phyloP scores from a whole-genome alignment of 2,329 filamentous ascomycete species.

The Chaetothyriales sp. region DNA sequence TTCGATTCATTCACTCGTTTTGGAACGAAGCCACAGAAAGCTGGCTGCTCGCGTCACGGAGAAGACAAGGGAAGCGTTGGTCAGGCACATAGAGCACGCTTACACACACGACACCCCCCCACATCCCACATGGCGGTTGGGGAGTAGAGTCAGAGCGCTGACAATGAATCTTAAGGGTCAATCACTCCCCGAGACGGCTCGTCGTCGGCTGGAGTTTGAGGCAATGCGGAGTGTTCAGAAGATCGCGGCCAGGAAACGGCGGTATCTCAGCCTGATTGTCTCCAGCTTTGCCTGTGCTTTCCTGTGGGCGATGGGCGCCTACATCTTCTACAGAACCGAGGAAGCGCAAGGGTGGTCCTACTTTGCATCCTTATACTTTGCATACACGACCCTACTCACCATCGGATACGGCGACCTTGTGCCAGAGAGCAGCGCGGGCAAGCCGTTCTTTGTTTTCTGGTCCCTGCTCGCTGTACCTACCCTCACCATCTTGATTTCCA shows the following conservation, averaged over 20 bases:
- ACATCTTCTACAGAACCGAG: constrained; percentile 36
- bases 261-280: constrained; percentile 29
- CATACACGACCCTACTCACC: constrained; percentile 37
- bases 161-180: constrained; percentile 9
- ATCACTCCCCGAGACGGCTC: constrained; percentile 7
- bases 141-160: constrained; percentile 5
- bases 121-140: constrained; percentile 3
- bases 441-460: constrained; percentile 44
- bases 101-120: neutral
- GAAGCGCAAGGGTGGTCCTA: constrained; percentile 35
- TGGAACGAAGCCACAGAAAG: constrained; percentile 26
- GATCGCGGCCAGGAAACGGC: constrained; percentile 25
- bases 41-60: constrained; percentile 23
- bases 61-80: constrained; percentile 20
- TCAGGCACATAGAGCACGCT: constrained; percentile 14
- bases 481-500: constrained; percentile 38
- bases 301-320: constrained; percentile 35
- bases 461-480: constrained; percentile 39
- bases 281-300: constrained; percentile 23
- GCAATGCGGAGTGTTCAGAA: constrained; percentile 34
- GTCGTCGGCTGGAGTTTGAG: constrained; percentile 25
- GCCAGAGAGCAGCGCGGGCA: constrained; percentile 35
- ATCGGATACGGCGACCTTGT: constrained; percentile 41
- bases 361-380: constrained; percentile 38
- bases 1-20: constrained; percentile 29